Evolutionary conservation across 345 rosid genomes (phyloP).

Genomic region (Citrus sinensis): DVS_A1.0 CM039165.1:38731501-38732000

Average conservation of each 20-base stretch:
- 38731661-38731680: not conserved
- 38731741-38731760: not conserved
- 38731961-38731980: constrained; percentile 3
- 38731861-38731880: not conserved
- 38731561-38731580: not conserved
- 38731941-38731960: constrained; percentile 14
- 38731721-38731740: not conserved
- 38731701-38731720: not conserved
- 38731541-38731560: not conserved
- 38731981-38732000: constrained; percentile 28
- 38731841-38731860: not conserved
- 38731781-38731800: too few species aligned
- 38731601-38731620: not conserved
- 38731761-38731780: not conserved
- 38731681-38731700: not conserved
- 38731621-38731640: not conserved
- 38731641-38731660: not conserved
- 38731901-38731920: constrained; percentile 18
- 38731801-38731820: not conserved
- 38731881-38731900: constrained; percentile 16
- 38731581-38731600: not conserved
- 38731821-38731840: not conserved
- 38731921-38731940: constrained; percentile 12
- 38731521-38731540: not conserved
- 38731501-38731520: not conserved